Evolutionary conservation across 768 basidiomycete species (phyloP).

Genomic region (Rubroboletus pulcherrimus): DNA sequence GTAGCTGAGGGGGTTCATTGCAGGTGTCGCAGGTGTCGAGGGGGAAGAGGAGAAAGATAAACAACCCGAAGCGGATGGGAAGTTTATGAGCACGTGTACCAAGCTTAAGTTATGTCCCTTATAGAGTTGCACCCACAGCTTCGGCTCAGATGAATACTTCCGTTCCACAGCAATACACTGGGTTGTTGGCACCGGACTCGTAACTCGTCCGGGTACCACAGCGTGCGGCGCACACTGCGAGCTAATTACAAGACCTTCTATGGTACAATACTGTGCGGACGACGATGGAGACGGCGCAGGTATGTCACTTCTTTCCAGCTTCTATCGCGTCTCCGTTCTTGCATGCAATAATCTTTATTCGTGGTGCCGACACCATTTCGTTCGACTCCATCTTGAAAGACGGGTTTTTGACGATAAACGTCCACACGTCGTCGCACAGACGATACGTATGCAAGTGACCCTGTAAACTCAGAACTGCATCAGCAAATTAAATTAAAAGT

Average conservation of each 20-base stretch:
- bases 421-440: conserved; percentile 96
- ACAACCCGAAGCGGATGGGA: conserved; percentile 20
- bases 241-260: conserved; percentile 28
- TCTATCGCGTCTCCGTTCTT: conserved; percentile 91
- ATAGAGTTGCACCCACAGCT: conserved; percentile 2
- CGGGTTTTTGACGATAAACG: conserved; percentile 93
- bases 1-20: conserved; percentile 33
- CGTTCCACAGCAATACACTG: conserved; percentile 12
- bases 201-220: background rate
- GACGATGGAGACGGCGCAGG: background rate
- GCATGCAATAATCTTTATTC: conserved; percentile 98
- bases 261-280: conserved; percentile 15
- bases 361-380: conserved; percentile 65
- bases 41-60: conserved; percentile 6
- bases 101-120: background rate
- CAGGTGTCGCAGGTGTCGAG: conserved; percentile 16
- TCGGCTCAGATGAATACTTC: background rate
- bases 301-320: conserved; percentile 66
- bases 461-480: conserved; percentile 34
- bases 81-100: conserved; percentile 25
- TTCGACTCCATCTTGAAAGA: conserved; percentile 94
- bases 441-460: conserved; percentile 92
- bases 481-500: background rate
- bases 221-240: background rate
- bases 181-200: background rate